A percentile compares a stretch with the other conserved stretches of the same genome.
Evolutionary conservation across 495 filamentous ascomycete species (phyloP).

Genomic region (Aspergillus olivimuriae): DNA sequence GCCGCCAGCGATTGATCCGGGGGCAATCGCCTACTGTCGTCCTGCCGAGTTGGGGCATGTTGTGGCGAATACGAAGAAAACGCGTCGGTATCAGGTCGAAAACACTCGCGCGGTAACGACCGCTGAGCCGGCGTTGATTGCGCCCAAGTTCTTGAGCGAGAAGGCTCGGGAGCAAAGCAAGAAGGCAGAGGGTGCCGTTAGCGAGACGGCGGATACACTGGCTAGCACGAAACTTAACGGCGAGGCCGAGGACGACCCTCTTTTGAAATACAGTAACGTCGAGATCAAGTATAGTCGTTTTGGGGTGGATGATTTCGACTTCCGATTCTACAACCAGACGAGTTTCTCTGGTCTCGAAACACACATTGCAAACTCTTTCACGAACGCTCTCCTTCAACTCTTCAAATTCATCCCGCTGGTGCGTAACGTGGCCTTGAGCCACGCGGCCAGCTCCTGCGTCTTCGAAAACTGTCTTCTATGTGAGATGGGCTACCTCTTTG

Average conservation of each 20-base stretch:
- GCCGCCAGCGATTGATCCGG: conserved; percentile 68
- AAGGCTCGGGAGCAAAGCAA: conserved; percentile 66
- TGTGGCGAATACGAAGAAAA: conserved; percentile 69
- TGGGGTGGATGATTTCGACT: conserved; percentile 97
- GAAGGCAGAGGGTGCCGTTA: conserved; percentile 47
- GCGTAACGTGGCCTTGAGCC: conserved; percentile 84
- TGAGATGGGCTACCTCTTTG: conserved; percentile 91
- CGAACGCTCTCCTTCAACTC: conserved; percentile 87
- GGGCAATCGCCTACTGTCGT: conserved; percentile 59
- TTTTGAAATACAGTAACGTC: conserved; percentile 78
- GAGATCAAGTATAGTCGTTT: conserved; percentile 98
- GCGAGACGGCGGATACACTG: conserved; percentile 57
- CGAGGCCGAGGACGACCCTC: conserved; percentile 63
- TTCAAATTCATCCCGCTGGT: conserved; percentile 84
- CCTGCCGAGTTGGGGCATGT: conserved; percentile 65
- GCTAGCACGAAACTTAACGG: conserved; percentile 53
- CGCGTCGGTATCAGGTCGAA: conserved; percentile 75
- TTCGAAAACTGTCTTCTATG: conserved; percentile 81
- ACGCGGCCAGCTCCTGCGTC: conserved; percentile 77
- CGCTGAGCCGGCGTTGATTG: conserved; percentile 50
- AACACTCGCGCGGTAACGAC: conserved; percentile 53
- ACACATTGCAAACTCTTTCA: conserved; percentile 92
- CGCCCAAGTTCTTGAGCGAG: conserved; percentile 90
- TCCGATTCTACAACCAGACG: conserved; percentile 90
- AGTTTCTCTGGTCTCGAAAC: conserved; percentile 87